phyloP scores from a whole-genome alignment of 2,329 filamentous ascomycete genomes.

The Pestalotiopsis sp. region DNA sequence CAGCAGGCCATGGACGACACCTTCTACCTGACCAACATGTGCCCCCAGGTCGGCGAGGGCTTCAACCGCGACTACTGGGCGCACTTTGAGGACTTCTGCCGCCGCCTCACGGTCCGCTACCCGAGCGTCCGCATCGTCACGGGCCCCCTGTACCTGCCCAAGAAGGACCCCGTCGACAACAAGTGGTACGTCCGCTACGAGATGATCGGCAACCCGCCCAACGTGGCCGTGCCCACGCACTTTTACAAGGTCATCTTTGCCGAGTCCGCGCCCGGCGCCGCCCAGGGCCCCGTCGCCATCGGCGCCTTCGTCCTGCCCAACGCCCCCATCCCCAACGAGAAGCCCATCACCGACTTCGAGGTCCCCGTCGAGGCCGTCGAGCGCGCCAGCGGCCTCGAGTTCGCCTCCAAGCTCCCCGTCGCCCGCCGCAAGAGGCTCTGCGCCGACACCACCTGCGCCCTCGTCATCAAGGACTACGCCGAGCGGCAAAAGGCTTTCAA shows the following conservation, averaged over 20 bases:
- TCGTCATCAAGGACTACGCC: slow-evolving; percentile 81
- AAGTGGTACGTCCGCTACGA: slow-evolving; percentile 98
- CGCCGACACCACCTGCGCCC: slow-evolving; percentile 80
- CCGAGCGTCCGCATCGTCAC: slow-evolving; percentile 91
- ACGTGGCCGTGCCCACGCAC: slow-evolving; percentile 94
- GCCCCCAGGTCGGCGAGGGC: slow-evolving; percentile 94
- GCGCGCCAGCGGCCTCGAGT: slow-evolving; percentile 88
- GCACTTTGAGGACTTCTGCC: slow-evolving; percentile 97
- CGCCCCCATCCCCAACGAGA: slow-evolving; percentile 82
- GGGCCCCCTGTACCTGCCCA: slow-evolving; percentile 89
- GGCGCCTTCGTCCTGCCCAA: slow-evolving; percentile 97
- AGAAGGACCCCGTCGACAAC: slow-evolving; percentile 77
- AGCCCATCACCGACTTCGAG: slow-evolving; percentile 89
- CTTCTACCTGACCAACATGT: slow-evolving; percentile 95
- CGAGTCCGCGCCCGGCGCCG: slow-evolving; percentile 74
- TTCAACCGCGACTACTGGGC: slow-evolving; percentile 99
- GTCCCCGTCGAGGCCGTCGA: slow-evolving; percentile 93
- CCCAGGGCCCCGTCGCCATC: slow-evolving; percentile 72
- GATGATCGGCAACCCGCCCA: slow-evolving; percentile 90
- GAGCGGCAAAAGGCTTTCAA: slow-evolving; percentile 63
- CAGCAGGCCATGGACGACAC: slow-evolving; percentile 95
- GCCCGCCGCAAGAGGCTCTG: slow-evolving; percentile 80
- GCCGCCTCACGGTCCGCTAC: slow-evolving; percentile 78
- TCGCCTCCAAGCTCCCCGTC: slow-evolving; percentile 77
- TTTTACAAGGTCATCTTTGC: slow-evolving; percentile 99